Percentiles rank a stretch among this genome's conserved stretches.
Evolutionary conservation across 352 stramenopile species (phyloP).

Genomic region (Phytopythium kandeliae): DNA sequence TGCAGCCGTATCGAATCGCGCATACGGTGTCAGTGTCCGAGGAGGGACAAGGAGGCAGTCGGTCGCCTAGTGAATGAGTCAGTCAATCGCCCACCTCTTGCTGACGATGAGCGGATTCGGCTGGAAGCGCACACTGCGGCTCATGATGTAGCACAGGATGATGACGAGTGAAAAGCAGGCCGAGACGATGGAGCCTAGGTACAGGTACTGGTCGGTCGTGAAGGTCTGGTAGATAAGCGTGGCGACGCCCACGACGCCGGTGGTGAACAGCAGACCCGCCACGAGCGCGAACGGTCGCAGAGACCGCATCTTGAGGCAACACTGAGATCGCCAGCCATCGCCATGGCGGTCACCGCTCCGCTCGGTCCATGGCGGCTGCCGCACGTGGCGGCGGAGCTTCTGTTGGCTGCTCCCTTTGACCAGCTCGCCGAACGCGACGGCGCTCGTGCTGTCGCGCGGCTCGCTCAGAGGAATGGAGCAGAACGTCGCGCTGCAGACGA

Average conservation of each 20-base stretch:
- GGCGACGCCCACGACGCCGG: slow-evolving; percentile 31
- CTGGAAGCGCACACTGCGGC: slow-evolving; percentile 48
- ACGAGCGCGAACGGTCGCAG: slow-evolving; percentile 26
- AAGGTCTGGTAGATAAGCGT: slow-evolving; percentile 25
- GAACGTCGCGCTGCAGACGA: slow-evolving; percentile 34
- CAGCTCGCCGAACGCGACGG: slow-evolving; percentile 22
- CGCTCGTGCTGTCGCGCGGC: slow-evolving; percentile 26
- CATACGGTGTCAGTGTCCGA: neutral
- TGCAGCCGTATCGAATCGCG: too few relatives aligned
- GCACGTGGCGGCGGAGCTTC: slow-evolving; percentile 4
- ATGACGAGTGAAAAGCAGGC: slow-evolving; percentile 68
- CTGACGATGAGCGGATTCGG: slow-evolving; percentile 85
- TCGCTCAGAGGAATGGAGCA: slow-evolving; percentile 63
- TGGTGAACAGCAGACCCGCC: slow-evolving; percentile 25
- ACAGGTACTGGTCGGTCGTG: slow-evolving; percentile 57
- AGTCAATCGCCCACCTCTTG: slow-evolving; percentile 38
- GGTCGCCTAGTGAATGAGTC: too few relatives aligned
- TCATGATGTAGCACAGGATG: slow-evolving; percentile 61
- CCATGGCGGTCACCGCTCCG: too few relatives aligned
- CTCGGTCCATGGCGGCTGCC: slow-evolving; percentile 5
- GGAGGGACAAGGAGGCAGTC: neutral
- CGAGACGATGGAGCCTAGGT: slow-evolving; percentile 67
- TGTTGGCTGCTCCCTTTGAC: slow-evolving; percentile 15
- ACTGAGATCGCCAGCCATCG: too few relatives aligned
- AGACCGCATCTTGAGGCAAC: slow-evolving; percentile 1